Base-by-base conservation (phyloP, 2,329 filamentous ascomycete genomes). In the Xylaria sp. region DNA sequence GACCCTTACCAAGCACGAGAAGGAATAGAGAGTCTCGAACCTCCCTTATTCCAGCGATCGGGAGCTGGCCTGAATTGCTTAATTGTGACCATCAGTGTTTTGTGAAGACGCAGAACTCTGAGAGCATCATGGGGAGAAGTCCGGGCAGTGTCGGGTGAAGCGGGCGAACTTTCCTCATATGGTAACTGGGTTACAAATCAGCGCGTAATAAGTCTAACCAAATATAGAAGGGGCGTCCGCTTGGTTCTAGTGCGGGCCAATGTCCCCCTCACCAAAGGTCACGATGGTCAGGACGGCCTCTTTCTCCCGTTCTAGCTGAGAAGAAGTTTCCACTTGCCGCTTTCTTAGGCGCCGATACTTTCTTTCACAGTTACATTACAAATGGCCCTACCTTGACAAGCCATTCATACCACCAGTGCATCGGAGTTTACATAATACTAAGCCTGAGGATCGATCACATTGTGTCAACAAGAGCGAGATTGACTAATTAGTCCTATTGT, bases 1-100 rank as follows among this genome's bases (percentile, higher is more conserved):
- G 20, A 49, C 25, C 20, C n/a, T 25, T 49, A 49, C 46, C 46
- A 49, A n/a, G 46, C 46, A 25, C 46, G 46, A 49, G 46, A 49
- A 49, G 46, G 46, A 49, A 49, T 49, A 3, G n/a, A 20, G 23
- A 25, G 46, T 20, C 23, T 49, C 9, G 46, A 23, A 25, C 9
- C 20, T 23, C 46, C 20, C 9, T 23, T 49, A 9, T 49, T 20
- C 46, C 46, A 49, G 46, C 46, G 46, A 49, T 20, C 9, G 13
- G 46, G 20, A 20, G 46, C n/a, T 25, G 46, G 46, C 46, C 25
- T 49, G 46, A 49, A 49, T 13, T 49, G 46, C 23, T 49, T 49
- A 13, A 49, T 49, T 23, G 46, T 49, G 46, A 49, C 46, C 46
- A 49, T 49, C 23, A 7, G 41, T 28, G 2, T 12, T 25, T 49